Base-by-base conservation (phyloP, 371 early-diverging fungal genomes). In the Blastocladiella emersonii region DNA sequence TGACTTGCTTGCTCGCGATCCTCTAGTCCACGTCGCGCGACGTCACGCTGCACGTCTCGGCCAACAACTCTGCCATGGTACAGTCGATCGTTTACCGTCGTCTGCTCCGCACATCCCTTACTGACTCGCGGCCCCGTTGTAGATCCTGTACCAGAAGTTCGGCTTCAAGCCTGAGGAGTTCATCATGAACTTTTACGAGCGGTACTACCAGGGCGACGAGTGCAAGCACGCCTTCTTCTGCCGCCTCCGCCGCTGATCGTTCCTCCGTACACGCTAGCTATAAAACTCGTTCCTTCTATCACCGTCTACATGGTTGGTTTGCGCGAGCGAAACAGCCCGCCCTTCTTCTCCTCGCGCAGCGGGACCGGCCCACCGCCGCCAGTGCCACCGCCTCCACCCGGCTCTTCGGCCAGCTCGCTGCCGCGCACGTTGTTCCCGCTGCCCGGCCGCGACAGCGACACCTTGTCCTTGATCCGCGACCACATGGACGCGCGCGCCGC, bases 161-260 rank as follows among this genome's bases (percentile, higher is more conserved):
- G 94, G 95, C 0, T 95, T 95, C 73, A 95, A 95, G 70, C 89
- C 93, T 1, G 95, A 95, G 65, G 85, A 88, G 65, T 95, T 90
- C 67, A 78, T 90, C 61, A 85, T 93, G 32, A 82, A 85, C 61
- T 95, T 95, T 70, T 95, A 95, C 74, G 86, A 89, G 72, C 84
- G 90, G 70, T 95, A 93, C 69, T n/a, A n/a, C n/a, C 71, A 91
- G n/a, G 89, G 93, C 0, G 67, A 78, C 8, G 80, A 87, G 30
- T 91, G 90, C 69, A 89, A 89, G 65, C 91, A 93, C 67, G 93
- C 95, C 0, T 90, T 93, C 61, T 87, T 93, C 64, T 77, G 93
- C 63, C 76, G 95, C 13, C 72, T 91, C 60, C 72, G 94, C 57
- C 74, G 87, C 59, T 85, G n/a, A n/a, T n/a, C n/a, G n/a, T n/a